Conservation (phyloP, 1,284 basidiomycete species). For the Ceratobasidium sp. region DNA sequence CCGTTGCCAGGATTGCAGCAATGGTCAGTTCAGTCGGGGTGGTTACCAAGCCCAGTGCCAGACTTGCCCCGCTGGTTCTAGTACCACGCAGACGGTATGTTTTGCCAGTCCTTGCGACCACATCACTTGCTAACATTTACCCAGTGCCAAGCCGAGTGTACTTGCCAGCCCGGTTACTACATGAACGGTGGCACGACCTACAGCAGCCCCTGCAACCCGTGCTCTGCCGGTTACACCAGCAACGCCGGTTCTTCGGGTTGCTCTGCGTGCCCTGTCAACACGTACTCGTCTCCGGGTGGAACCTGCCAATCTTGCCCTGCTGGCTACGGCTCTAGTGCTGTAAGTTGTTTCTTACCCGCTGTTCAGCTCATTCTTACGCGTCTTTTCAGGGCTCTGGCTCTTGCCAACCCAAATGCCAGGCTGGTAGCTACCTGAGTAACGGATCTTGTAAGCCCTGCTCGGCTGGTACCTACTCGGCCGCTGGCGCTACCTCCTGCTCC, state of each 20-base stretch:
- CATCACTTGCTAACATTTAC: neutral
- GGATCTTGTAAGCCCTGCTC: slow-evolving; percentile 17
- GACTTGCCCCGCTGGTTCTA: slow-evolving; percentile 19
- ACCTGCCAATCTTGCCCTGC: neutral
- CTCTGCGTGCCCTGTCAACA: slow-evolving; percentile 16
- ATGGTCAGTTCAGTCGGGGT: slow-evolving; percentile 4
- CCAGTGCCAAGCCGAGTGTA: slow-evolving; percentile 7
- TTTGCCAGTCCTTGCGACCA: neutral
- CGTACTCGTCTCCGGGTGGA: slow-evolving; percentile 6
- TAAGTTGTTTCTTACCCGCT: neutral
- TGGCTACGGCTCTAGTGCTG: slow-evolving; percentile 6
- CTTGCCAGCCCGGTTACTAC: slow-evolving; percentile 28
- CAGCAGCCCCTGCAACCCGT: slow-evolving; percentile 16
- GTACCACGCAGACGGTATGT: neutral
- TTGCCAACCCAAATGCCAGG: slow-evolving; percentile 22
- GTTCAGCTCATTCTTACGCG: neutral
- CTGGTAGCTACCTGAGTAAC: slow-evolving; percentile 29
- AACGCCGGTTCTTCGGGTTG: slow-evolving; percentile 6
- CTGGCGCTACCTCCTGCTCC: slow-evolving; percentile 11
- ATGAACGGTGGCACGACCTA: slow-evolving; percentile 28
- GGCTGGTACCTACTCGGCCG: slow-evolving; percentile 32
- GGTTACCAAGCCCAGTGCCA: neutral
- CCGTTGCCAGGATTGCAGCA: slow-evolving; percentile 18
- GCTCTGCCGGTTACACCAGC: slow-evolving; percentile 15
- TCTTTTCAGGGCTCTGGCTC: neutral